Conservation (phyloP, 139 green algal genomes). For the Yamagishiella unicocca region DNA sequence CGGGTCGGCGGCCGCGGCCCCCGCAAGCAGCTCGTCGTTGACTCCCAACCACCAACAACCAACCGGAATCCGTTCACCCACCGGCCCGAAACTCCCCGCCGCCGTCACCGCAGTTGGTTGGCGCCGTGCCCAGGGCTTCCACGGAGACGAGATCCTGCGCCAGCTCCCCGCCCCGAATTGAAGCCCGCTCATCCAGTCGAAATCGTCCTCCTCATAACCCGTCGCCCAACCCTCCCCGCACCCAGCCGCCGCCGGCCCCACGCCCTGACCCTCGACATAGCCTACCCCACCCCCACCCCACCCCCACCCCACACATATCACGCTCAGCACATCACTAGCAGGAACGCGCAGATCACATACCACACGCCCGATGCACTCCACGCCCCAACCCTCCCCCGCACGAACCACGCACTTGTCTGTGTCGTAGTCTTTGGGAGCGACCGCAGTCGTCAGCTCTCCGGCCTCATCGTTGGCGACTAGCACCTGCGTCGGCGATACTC, state of each 20-base stretch:
- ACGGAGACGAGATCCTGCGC: no score
- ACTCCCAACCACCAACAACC: not conserved
- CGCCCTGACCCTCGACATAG: no score
- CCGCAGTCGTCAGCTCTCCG: slow-evolving; percentile 59
- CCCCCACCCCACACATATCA: no score
- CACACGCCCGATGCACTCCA: not conserved
- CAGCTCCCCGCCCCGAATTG: no score
- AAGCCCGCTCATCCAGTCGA: no score
- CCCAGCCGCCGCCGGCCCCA: not conserved
- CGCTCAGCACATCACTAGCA: not conserved
- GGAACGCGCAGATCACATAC: not conserved
- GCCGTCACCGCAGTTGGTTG: not conserved
- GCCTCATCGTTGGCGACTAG: slow-evolving; percentile 63
- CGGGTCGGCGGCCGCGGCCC: not conserved
- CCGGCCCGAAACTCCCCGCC: not conserved
- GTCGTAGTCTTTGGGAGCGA: slow-evolving; percentile 70
- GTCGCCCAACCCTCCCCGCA: not conserved
- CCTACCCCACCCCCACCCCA: no score
- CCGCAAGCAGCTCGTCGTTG: no score
- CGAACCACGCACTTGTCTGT: slow-evolving; percentile 33
- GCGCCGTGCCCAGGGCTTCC: no score
- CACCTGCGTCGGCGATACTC: slow-evolving; percentile 61
- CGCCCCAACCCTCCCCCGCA: not conserved
- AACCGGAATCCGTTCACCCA: not conserved
- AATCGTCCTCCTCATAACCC: no score